These are phyloP conservation scores for Daldinia concentrica DNA, from an alignment of 495 filamentous ascomycete genomes.

Conservation along the genomic window DNA sequence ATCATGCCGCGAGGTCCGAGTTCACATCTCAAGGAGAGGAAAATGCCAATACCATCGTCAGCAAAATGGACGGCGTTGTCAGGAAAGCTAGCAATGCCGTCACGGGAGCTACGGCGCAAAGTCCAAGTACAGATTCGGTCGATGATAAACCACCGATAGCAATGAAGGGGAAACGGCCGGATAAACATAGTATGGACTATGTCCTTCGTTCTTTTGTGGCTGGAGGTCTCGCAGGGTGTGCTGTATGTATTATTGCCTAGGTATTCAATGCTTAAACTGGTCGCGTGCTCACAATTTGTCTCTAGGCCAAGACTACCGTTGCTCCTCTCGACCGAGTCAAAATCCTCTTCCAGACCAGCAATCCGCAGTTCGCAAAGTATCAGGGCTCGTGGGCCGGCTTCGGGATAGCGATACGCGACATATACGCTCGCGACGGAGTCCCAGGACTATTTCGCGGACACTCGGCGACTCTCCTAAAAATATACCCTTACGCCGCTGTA, in stretches of 20 bases:
- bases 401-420: slow-evolving; percentile 78
- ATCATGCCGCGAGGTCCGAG: slow-evolving; percentile 59
- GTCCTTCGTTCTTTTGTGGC: slow-evolving; percentile 81
- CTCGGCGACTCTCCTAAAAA: slow-evolving; percentile 90
- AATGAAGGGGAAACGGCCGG: slow-evolving; percentile 47
- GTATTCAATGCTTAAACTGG: background rate
- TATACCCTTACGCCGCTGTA: slow-evolving; percentile 97
- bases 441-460: slow-evolving; percentile 89
- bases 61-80: slow-evolving; percentile 40
- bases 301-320: slow-evolving; percentile 91
- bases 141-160: slow-evolving; percentile 53
- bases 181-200: slow-evolving; percentile 84
- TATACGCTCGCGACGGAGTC: slow-evolving; percentile 76
- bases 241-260: slow-evolving; percentile 64
- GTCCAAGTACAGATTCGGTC: slow-evolving; percentile 40
- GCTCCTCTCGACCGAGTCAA: slow-evolving; percentile 97
- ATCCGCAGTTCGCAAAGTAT: slow-evolving; percentile 93
- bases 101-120: slow-evolving; percentile 28
- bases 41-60: slow-evolving; percentile 41
- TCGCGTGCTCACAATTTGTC: slow-evolving; percentile 9
- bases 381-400: slow-evolving; percentile 86
- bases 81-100: slow-evolving; percentile 39
- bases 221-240: slow-evolving; percentile 88
- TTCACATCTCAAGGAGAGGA: slow-evolving; percentile 51
- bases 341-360: slow-evolving; percentile 96